Base-by-base conservation (phyloP, 2,329 filamentous ascomycete genomes). In the Plectosphaerella plurivora region DNA sequence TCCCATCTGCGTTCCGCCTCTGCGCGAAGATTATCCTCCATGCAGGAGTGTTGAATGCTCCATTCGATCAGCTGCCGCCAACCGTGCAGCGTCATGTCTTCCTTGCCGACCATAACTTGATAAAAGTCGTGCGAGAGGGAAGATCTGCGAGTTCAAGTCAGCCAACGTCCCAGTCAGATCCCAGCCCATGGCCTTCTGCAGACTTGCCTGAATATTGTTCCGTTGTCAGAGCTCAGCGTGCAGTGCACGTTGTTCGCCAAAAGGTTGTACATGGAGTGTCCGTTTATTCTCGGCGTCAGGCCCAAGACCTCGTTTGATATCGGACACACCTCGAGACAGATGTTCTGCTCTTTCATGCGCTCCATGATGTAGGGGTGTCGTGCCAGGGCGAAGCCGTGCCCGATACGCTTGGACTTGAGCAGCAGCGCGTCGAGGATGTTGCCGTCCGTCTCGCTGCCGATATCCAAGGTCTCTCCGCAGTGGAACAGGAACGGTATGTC, bases 291-390 rank as follows among this genome's bases (percentile, higher is more conserved):
- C 9, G 83, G 78, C 49, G 85, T 88, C 16, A 91, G 74, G 35
- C 88, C 86, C 16, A 91, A 70, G 0, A 91, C 73, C 71, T 91
- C 88, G 61, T 91, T 91, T 1, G 86, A 90, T 48, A 90, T 89
- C 0, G 87, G 88, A 59, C 88, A 91, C 1, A 88, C 71, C 69
- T 91, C 88, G n/a, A 91, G 74, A 58, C 86, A 89, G 35, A 91
- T 79, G 10, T 76, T 73, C n/a, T 73, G 72, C 53, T 74, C 68
- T 65, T 81, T 84, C 78, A 89, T 88, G 48, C 78, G 70, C 56
- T 84, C 71, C 68, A 89, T 81, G n/a, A 90, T 70, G 37, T 80
- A 70, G 0, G 83, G 83, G 62, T 90, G 87, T 52, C 83, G 79
- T 14, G 85, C 73, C 4, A 91, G 70, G 0, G 87, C 82, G 59